Conservation (phyloP, 2,329 filamentous ascomycete species). For the Trichoderma lentiforme region DNA sequence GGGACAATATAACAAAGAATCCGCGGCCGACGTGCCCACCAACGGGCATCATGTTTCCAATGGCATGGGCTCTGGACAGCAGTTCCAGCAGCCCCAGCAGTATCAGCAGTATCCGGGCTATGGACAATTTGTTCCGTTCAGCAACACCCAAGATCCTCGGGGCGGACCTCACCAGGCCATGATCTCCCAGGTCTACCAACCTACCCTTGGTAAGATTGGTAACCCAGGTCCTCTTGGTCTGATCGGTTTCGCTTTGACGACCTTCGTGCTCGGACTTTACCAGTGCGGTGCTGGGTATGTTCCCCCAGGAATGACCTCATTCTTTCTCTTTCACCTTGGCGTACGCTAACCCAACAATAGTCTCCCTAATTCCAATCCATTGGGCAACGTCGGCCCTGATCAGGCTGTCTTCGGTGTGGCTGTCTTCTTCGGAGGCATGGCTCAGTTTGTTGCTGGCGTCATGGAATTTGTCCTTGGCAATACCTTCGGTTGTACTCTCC, state of each 20-base stretch:
- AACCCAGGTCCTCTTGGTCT: slow-evolving; percentile 60
- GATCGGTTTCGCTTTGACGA: slow-evolving; percentile 63
- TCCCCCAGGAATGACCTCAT: background rate
- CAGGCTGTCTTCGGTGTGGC: slow-evolving; percentile 37
- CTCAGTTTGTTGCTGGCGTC: slow-evolving; percentile 67
- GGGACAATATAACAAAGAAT: slow-evolving; percentile 13
- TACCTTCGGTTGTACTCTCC: slow-evolving; percentile 60
- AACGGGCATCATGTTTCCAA: slow-evolving; percentile 7
- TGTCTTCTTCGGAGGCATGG: slow-evolving; percentile 58
- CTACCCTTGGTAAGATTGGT: slow-evolving; percentile 45
- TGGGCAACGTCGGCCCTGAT: slow-evolving; percentile 34
- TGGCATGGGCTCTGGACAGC: background rate
- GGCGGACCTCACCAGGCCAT: slow-evolving; percentile 33
- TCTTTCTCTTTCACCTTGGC: background rate
- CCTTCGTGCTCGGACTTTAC: slow-evolving; percentile 55
- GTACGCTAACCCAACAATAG: slow-evolving; percentile 22
- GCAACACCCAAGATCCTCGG: background rate
- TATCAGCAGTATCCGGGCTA: slow-evolving; percentile 2
- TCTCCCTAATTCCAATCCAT: slow-evolving; percentile 33
- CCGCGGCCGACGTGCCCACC: background rate
- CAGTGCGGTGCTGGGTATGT: slow-evolving; percentile 47
- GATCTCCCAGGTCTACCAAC: slow-evolving; percentile 35
- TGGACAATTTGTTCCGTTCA: background rate
- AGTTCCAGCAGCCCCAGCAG: background rate
- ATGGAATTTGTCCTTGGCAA: slow-evolving; percentile 53